Base-by-base conservation (phyloP, 2,329 filamentous ascomycete genomes). In the Tolypocladium tundrense region DNA sequence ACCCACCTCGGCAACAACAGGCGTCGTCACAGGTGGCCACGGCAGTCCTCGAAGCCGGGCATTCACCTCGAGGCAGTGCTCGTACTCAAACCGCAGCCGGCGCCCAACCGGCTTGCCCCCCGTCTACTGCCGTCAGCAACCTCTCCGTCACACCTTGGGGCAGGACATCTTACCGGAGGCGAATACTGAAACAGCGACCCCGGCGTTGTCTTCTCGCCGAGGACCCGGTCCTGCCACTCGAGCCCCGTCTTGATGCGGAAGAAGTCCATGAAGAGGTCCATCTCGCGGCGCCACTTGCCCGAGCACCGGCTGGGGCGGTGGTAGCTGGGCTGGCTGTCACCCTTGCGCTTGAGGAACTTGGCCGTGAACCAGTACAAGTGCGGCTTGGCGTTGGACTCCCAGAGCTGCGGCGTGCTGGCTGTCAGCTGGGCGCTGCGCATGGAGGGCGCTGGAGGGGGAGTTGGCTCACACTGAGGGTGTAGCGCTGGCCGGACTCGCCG, bases 361-460 rank as follows among this genome's bases (percentile, higher is more conserved):
- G 77, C 78, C 9, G 81, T 81, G 52, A 83, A 81, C 62, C 79
- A 80, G 72, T 90, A 91, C 0, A 81, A 78, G 59, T 74, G 75
- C 0, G 86, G 86, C 16, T 73, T 71, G 13, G 78, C 73, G 60
- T 83, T 77, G 6, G 85, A 87, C 69, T 90, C 83, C 73, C 84
- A 89, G 55, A 92, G 76, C 86, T 91, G 61, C 5, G 31, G 6
- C 9, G 45, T n/a, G 19, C 31, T 14, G 8, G 6, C 5, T 52
- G 27, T 52, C 21, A 14, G 48, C 31, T 16, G 48, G 10, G 48
- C 13, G 31, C 21, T 24, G 48, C 19, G 31, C 31, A 21, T 21
- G 31, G 11, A 21, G 6, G 10, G 39, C 7, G 8, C 6, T 5
- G 27, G 48, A n/a, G 27, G 9, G 53, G 31, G 33, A 2, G n/a